Percentiles rank a stretch among this genome's conserved stretches.
Conservation (phyloP, 164 flowering plant genomes). For the Aristolochia contorta region DNA sequence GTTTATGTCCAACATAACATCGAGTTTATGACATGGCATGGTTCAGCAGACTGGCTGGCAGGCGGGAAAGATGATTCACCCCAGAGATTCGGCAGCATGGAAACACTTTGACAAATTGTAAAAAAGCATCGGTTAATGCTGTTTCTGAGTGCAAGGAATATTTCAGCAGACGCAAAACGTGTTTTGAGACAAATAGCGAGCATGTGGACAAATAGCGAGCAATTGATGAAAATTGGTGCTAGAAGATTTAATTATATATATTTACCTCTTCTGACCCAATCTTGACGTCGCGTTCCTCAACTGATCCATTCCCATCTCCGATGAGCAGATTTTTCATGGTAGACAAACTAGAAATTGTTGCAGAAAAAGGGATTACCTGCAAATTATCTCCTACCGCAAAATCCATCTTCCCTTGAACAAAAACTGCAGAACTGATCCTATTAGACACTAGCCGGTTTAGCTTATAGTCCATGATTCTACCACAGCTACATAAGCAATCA, state of each 20-base stretch:
- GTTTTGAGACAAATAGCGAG: background rate
- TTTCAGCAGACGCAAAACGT: background rate
- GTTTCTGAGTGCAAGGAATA: background rate
- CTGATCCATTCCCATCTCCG: background rate
- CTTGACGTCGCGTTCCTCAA: slow-evolving; percentile 1
- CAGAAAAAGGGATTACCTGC: background rate
- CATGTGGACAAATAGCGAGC: too few relatives aligned
- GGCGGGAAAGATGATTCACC: too few relatives aligned
- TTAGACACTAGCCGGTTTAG: background rate
- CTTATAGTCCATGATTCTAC: background rate
- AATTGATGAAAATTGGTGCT: background rate
- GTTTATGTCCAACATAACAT: too few relatives aligned
- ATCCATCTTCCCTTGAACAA: slow-evolving; percentile 3
- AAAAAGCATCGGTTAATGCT: background rate
- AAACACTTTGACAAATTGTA: too few relatives aligned
- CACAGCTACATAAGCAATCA: background rate
- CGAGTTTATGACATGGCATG: too few relatives aligned
- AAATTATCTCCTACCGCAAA: slow-evolving; percentile 10
- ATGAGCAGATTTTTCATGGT: background rate
- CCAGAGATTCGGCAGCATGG: too few relatives aligned
- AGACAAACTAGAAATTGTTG: background rate
- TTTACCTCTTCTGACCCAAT: slow-evolving; percentile 6
- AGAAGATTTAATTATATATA: background rate
- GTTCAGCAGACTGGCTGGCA: too few relatives aligned
- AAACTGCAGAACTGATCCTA: background rate